Conservation (phyloP, 345 rosid species). For the Gossypium longicalyx region DNA sequence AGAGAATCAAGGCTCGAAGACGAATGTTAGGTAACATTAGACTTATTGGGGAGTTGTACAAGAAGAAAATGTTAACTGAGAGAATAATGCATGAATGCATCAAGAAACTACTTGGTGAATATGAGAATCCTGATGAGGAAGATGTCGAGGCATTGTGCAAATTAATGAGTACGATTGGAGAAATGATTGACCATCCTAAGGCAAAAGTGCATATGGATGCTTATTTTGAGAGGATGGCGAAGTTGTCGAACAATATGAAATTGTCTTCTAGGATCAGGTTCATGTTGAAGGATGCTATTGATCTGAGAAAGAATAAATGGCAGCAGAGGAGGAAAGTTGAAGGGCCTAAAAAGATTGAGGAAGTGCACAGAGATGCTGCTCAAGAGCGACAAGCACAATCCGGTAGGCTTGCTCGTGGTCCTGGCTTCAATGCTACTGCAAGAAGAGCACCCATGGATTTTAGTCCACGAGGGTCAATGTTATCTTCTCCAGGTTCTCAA, state of each 20-base stretch:
- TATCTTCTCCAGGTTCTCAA: conserved; percentile 61
- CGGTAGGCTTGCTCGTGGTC: conserved; percentile 65
- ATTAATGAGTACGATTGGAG: conserved; percentile 95
- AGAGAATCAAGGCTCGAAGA: conserved; percentile 82
- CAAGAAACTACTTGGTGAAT: conserved; percentile 59
- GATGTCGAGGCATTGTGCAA: conserved; percentile 93
- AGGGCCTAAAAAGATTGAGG: conserved; percentile 97
- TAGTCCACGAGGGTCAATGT: conserved; percentile 65
- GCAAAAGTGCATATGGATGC: conserved; percentile 68
- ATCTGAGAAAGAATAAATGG: conserved; percentile 89
- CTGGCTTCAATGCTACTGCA: conserved; percentile 48
- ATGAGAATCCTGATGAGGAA: conserved; percentile 86
- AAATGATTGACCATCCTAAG: conserved; percentile 67
- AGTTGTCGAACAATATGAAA: conserved; percentile 64
- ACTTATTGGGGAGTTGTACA: conserved; percentile 93
- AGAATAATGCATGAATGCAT: conserved; percentile 92
- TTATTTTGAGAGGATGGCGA: conserved; percentile 69
- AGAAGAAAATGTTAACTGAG: conserved; percentile 88
- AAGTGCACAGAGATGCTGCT: conserved; percentile 97
- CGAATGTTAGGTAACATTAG: conserved; percentile 94
- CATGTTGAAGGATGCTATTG: conserved; percentile 86
- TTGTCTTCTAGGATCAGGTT: conserved; percentile 84
- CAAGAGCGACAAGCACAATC: conserved; percentile 86
- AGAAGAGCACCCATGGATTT: conserved; percentile 74
- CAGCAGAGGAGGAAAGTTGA: conserved; percentile 99